Evolutionary conservation across 768 basidiomycete genomes (phyloP), one percentile per base, ranked within the genome.

Genomic region (Inosperma sp.): DNA sequence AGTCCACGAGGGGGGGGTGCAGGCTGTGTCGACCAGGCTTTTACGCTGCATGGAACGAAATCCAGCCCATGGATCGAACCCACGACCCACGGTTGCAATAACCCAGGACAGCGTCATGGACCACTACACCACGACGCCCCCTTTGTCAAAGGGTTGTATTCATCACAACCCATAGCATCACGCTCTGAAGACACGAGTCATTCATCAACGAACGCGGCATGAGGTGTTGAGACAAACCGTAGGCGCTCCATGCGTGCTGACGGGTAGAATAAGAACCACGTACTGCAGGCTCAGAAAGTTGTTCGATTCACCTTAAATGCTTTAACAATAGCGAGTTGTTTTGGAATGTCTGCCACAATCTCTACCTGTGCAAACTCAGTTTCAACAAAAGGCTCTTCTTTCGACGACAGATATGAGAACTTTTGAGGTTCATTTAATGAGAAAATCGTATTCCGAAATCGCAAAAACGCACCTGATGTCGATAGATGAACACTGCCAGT

Each of bases 201-300:
- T n/a, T n/a, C n/a, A n/a, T n/a, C n/a, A n/a, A n/a, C n/a, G n/a
- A n/a, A n/a, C n/a, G n/a, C n/a, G n/a, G n/a, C n/a, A n/a, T n/a
- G n/a, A n/a, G n/a, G n/a, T n/a, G n/a, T n/a, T n/a, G n/a, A n/a
- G 52, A 66, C 75, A 52, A 52, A 91, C 90, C 91, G 62, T 95
- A 95, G 23, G 88, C 88, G 36, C 59, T 64, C 90, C 92, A 95
- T 25, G 92, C 89, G 67, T 93, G 80, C 91, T 93, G 60, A 58
- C 49, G 43, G 37, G 53, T 49, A 26, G 22, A 14, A 23, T 26
- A 5, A 22, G 41, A n/a, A 2, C 30, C 5, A 26, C 39, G 19
- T 5, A 17, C 2, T 9, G 1, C 13, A 2, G 12, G 13, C 12
- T 23, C 22, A 34, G 14, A 16, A 16, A 13, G 48, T 19, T 25